Conservation (phyloP, 805 yeast genomes). For the Yamadazyma philogaea region DNA sequence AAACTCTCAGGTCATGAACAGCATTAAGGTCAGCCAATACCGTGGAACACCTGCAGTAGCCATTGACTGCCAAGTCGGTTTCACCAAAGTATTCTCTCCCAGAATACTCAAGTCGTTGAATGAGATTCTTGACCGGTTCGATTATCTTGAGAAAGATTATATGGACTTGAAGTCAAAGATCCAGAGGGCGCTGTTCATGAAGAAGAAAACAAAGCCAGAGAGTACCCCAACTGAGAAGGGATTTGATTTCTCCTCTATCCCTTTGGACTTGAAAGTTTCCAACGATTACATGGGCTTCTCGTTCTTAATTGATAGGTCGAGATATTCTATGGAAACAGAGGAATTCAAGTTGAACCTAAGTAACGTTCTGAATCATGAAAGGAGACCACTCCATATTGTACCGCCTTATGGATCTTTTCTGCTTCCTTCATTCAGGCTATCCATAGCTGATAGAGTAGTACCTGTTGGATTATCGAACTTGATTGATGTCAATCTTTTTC, state of each 20-base stretch:
- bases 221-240: not conserved
- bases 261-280: constrained; percentile 21
- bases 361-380: constrained; percentile 19
- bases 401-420: constrained; percentile 34
- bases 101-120: constrained; percentile 21
- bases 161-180: not conserved
- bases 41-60: constrained; percentile 14
- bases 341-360: constrained; percentile 21
- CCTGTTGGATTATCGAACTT: constrained; percentile 41
- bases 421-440: constrained; percentile 42
- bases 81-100: constrained; percentile 28
- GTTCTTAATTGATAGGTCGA: constrained; percentile 27
- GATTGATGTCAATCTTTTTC: constrained; percentile 43
- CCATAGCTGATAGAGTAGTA: constrained; percentile 37
- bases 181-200: not conserved
- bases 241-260: constrained; percentile 10
- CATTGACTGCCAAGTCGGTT: constrained; percentile 24
- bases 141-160: not conserved
- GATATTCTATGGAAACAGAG: constrained; percentile 36
- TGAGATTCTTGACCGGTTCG: not conserved
- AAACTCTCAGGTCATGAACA: constrained; percentile 23
- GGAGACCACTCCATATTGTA: constrained; percentile 11
- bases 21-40: constrained; percentile 11
- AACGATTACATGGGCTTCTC: constrained; percentile 39
- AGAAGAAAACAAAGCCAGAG: not conserved